Evolutionary conservation across 1,284 basidiomycete genomes (phyloP).

Genomic region (Fomitopsis palustris): DNA sequence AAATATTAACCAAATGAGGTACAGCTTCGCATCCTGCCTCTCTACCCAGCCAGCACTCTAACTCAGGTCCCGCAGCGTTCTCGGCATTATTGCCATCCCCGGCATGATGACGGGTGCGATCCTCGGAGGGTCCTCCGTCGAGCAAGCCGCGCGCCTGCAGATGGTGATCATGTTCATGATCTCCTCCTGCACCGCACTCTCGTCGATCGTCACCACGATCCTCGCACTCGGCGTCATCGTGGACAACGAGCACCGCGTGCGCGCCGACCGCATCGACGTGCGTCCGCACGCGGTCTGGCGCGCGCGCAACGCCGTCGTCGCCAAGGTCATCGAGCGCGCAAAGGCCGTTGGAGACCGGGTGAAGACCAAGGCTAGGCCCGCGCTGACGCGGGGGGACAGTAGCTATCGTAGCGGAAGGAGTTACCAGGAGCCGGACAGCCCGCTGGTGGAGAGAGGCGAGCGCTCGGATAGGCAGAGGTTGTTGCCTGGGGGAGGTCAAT

Average conservation of each 20-base stretch:
- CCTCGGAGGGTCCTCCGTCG: conserved; percentile 78
- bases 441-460: neutral
- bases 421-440: conserved; percentile 3
- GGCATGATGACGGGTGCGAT: conserved; percentile 91
- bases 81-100: conserved; percentile 75
- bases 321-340: conserved; percentile 11
- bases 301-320: conserved; percentile 19
- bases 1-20: conserved; percentile 85
- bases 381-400: neutral
- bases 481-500: conserved; percentile 1
- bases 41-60: neutral
- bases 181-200: conserved; percentile 68
- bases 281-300: conserved; percentile 48
- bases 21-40: conserved; percentile 11
- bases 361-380: conserved; percentile 4
- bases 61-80: conserved; percentile 45
- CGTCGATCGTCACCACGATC: conserved; percentile 60
- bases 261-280: conserved; percentile 63
- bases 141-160: conserved; percentile 81
- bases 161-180: conserved; percentile 95
- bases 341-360: conserved; percentile 6
- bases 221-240: conserved; percentile 59
- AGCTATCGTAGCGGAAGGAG: neutral
- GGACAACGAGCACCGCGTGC: conserved; percentile 66
- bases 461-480: conserved; percentile 4